phyloP scores from a whole-genome alignment of 2,329 filamentous ascomycete genomes.

The Aspergillus puulaauensis region DNA sequence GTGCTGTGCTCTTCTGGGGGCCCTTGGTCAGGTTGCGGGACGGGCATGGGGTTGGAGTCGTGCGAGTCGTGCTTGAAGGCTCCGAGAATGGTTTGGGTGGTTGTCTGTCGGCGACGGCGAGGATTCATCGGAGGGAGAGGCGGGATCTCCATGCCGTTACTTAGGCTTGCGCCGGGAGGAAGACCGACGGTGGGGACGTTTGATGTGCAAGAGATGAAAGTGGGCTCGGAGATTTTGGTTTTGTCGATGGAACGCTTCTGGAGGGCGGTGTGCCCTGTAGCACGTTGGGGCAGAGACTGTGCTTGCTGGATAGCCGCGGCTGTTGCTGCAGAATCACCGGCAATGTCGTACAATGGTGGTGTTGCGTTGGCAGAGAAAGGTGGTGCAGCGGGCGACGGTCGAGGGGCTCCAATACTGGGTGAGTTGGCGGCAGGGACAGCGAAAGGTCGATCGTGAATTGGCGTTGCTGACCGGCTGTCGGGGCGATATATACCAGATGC shows the following conservation, averaged over 20 bases:
- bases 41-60: slow-evolving; percentile 17
- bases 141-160: slow-evolving; percentile 53
- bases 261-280: slow-evolving; percentile 28
- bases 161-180: slow-evolving; percentile 55
- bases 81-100: slow-evolving; percentile 41
- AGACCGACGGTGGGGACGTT: slow-evolving; percentile 59
- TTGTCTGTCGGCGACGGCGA: slow-evolving; percentile 52
- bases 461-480: slow-evolving; percentile 37
- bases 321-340: slow-evolving; percentile 39
- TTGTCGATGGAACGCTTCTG: slow-evolving; percentile 62
- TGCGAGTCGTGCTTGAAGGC: slow-evolving; percentile 35
- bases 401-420: slow-evolving; percentile 42
- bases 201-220: slow-evolving; percentile 53
- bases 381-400: slow-evolving; percentile 47
- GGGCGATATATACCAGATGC: slow-evolving; percentile 41
- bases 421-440: slow-evolving; percentile 26
- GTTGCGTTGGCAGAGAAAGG: slow-evolving; percentile 55
- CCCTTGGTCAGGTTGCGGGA: slow-evolving; percentile 16
- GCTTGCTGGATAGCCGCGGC: slow-evolving; percentile 20
- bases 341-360: slow-evolving; percentile 49
- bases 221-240: slow-evolving; percentile 62
- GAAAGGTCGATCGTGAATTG: slow-evolving; percentile 32
- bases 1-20: slow-evolving; percentile 39
- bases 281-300: slow-evolving; percentile 28
- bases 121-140: slow-evolving; percentile 62